Evolutionary conservation across 2,329 filamentous ascomycete genomes (phyloP).

Genomic region (Penicillium verrucosum): DNA sequence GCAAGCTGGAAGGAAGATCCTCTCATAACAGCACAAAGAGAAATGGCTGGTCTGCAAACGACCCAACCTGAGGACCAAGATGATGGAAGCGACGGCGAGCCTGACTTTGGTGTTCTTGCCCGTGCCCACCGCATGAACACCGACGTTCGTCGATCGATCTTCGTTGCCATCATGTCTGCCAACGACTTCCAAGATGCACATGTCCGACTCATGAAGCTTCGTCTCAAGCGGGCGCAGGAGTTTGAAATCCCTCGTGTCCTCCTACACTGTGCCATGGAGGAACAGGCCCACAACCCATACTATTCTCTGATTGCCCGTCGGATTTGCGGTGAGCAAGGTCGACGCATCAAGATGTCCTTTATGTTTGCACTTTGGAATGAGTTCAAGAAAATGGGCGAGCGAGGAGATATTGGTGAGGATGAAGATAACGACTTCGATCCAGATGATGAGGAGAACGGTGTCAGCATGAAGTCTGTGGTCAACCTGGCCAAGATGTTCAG

Average conservation of each 20-base stretch:
- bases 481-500: slow-evolving; percentile 68
- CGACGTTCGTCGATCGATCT: slow-evolving; percentile 82
- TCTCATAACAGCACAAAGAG: slow-evolving; percentile 36
- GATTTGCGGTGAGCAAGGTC: slow-evolving; percentile 65
- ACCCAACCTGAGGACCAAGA: slow-evolving; percentile 12
- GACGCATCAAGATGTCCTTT: slow-evolving; percentile 76
- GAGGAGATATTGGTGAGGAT: slow-evolving; percentile 57
- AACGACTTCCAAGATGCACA: slow-evolving; percentile 81
- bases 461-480: slow-evolving; percentile 59
- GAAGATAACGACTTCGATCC: slow-evolving; percentile 54
- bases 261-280: slow-evolving; percentile 79
- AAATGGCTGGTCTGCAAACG: slow-evolving; percentile 23
- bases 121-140: slow-evolving; percentile 82
- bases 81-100: slow-evolving; percentile 38
- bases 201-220: slow-evolving; percentile 72
- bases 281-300: slow-evolving; percentile 85
- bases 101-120: slow-evolving; percentile 72
- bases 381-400: slow-evolving; percentile 82
- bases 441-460: slow-evolving; percentile 50
- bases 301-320: slow-evolving; percentile 81
- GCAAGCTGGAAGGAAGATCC: slow-evolving; percentile 70
- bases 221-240: slow-evolving; percentile 80
- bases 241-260: slow-evolving; percentile 84
- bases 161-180: slow-evolving; percentile 83
- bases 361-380: slow-evolving; percentile 83